phyloP scores from a whole-genome alignment of 805 yeast genomes.

The Saturnispora sanitii region DNA sequence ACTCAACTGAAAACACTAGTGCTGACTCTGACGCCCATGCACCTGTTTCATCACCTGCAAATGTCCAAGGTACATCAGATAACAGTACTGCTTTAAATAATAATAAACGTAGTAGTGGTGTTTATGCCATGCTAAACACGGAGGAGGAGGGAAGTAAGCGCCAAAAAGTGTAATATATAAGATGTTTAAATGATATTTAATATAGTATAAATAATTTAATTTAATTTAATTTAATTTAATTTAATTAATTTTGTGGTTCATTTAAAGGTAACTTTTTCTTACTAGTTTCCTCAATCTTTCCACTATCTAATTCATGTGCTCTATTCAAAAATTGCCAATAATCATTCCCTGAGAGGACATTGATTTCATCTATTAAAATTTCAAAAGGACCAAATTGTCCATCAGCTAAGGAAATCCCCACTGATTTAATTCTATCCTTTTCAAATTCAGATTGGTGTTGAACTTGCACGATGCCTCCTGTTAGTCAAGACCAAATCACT shows the following conservation, averaged over 20 bases:
- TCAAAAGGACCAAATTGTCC: conserved; percentile 68
- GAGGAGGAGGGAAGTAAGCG: not conserved
- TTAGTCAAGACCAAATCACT: conserved; percentile 76
- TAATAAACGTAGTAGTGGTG: conserved; percentile 5
- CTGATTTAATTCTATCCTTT: conserved; percentile 52
- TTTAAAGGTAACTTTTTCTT: too few species aligned
- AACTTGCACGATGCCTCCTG: conserved; percentile 52
- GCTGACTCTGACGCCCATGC: too few species aligned
- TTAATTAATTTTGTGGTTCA: not conserved
- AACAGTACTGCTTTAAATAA: too few species aligned
- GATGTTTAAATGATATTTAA: not conserved
- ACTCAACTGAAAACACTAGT: not conserved
- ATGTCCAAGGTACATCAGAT: too few species aligned
- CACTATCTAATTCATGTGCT: conserved; percentile 4
- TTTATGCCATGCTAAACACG: conserved; percentile 8
- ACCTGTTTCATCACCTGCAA: not conserved
- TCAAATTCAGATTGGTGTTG: conserved; percentile 52
- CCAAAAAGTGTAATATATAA: not conserved
- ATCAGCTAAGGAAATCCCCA: conserved; percentile 73
- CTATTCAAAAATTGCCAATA: conserved; percentile 30
- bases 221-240: not conserved
- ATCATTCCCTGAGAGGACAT: conserved; percentile 51
- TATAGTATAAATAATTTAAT: not conserved
- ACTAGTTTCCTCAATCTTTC: not conserved
- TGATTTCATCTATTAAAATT: conserved; percentile 62